phyloP scores from a whole-genome alignment of 2,329 filamentous ascomycete species.

The Escovopsis sp. region DNA sequence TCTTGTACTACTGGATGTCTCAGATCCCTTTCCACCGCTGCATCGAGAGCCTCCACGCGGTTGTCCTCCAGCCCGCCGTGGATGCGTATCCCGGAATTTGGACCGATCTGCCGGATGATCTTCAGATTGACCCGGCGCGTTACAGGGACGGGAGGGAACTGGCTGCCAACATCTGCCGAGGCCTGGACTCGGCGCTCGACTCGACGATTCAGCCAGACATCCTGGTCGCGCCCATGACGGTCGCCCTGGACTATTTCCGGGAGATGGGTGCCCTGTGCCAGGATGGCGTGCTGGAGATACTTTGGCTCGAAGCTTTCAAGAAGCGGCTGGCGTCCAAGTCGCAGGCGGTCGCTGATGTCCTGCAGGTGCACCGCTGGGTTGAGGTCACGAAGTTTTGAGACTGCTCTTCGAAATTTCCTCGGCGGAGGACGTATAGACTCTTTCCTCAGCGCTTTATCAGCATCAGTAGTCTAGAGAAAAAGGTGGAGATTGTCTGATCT shows the following conservation, averaged over 20 bases:
- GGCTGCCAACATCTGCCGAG: conserved; percentile 35
- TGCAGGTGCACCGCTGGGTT: conserved; percentile 26
- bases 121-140: conserved; percentile 25
- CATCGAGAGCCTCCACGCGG: conserved; percentile 29
- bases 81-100: conserved; percentile 25
- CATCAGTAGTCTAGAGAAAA: background rate
- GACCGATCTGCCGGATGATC: conserved; percentile 21
- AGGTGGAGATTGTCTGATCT: background rate
- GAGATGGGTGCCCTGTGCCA: conserved; percentile 23
- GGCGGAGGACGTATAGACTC: too few relatives aligned
- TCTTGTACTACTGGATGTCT: conserved; percentile 40
- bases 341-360: conserved; percentile 23
- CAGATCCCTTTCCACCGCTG: conserved; percentile 34
- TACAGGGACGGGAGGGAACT: conserved; percentile 31
- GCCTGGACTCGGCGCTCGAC: conserved; percentile 31
- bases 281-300: conserved; percentile 28
- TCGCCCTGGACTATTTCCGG: conserved; percentile 28
- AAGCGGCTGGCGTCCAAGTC: conserved; percentile 24
- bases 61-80: conserved; percentile 28
- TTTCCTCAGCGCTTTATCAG: too few relatives aligned
- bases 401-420: background rate
- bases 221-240: conserved; percentile 27
- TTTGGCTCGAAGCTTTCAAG: conserved; percentile 34
- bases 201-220: conserved; percentile 32
- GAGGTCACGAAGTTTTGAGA: conserved; percentile 17